phyloP scores from a whole-genome alignment of 768 basidiomycete species.

The Amylocystis lapponica region DNA sequence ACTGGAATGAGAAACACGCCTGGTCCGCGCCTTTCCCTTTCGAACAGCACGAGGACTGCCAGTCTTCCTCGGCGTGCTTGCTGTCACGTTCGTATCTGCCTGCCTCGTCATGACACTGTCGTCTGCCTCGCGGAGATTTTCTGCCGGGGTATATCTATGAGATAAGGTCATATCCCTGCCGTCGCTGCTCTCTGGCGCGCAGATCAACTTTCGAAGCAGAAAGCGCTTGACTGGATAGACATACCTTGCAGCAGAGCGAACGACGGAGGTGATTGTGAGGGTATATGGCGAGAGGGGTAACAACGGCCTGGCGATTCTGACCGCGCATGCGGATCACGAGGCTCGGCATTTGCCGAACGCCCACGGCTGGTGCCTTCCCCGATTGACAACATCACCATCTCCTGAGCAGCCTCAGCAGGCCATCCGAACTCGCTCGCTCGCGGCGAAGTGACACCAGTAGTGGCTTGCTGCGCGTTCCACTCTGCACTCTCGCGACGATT shows the following conservation, averaged over 20 bases:
- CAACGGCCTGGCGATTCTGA: constrained; percentile 13
- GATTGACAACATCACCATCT: constrained; percentile 47
- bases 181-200: constrained; percentile 3
- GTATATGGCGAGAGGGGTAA: constrained; percentile 18
- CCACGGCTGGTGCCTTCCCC: constrained; percentile 14
- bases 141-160: not conserved
- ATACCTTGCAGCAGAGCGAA: constrained; percentile 17
- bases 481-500: constrained; percentile 53
- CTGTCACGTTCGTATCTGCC: constrained; percentile 10
- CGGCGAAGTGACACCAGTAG: constrained; percentile 23
- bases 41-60: constrained; percentile 8
- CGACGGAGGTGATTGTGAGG: constrained; percentile 18
- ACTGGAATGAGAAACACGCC: constrained; percentile 19
- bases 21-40: constrained; percentile 10
- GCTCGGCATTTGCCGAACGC: constrained; percentile 16
- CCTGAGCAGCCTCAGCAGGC: constrained; percentile 54
- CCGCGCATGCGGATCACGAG: constrained; percentile 13
- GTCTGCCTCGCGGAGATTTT: constrained; percentile 4
- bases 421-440: constrained; percentile 34
- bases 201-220: not conserved
- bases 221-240: not conserved
- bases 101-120: constrained; percentile 17
- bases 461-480: constrained; percentile 47
- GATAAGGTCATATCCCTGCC: not conserved
- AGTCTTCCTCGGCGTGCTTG: constrained; percentile 18